These are phyloP conservation scores for Periconia sp. DNA, from an alignment of 2,329 filamentous ascomycete species.

Conservation along the genomic window DNA sequence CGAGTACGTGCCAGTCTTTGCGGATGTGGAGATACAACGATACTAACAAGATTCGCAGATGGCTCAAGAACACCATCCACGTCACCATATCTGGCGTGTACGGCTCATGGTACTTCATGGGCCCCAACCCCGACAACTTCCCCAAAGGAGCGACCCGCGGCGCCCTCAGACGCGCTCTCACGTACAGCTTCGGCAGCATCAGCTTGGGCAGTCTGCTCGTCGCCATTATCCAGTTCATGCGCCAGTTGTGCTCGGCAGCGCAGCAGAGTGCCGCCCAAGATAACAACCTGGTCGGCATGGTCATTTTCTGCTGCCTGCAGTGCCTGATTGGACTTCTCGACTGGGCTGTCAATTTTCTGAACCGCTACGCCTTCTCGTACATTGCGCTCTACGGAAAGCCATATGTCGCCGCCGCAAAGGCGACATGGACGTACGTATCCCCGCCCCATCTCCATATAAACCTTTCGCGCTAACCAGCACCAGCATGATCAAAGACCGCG, in stretches of 20 bases:
- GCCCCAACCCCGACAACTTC: conserved; percentile 59
- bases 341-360: conserved; percentile 86
- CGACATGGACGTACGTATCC: conserved; percentile 71
- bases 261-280: conserved; percentile 64
- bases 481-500: conserved; percentile 84
- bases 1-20: conserved; percentile 76
- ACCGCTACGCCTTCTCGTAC: conserved; percentile 89
- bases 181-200: conserved; percentile 92
- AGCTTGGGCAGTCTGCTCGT: conserved; percentile 82
- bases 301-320: conserved; percentile 73
- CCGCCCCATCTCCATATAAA: neutral
- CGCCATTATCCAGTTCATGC: conserved; percentile 81
- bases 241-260: conserved; percentile 80
- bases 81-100: conserved; percentile 86
- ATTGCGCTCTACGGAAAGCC: conserved; percentile 91
- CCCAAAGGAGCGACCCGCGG: conserved; percentile 79
- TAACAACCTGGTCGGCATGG: conserved; percentile 68
- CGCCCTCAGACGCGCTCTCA: conserved; percentile 78
- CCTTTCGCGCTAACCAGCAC: conserved; percentile 13
- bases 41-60: conserved; percentile 41
- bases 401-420: conserved; percentile 84
- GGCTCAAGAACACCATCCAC: conserved; percentile 91
- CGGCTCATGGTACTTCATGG: conserved; percentile 88
- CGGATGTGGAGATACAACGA: conserved; percentile 60
- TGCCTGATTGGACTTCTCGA: conserved; percentile 78